Base-by-base conservation (phyloP, 2,329 filamentous ascomycete species). In the Verticillium zaregamsianum region DNA sequence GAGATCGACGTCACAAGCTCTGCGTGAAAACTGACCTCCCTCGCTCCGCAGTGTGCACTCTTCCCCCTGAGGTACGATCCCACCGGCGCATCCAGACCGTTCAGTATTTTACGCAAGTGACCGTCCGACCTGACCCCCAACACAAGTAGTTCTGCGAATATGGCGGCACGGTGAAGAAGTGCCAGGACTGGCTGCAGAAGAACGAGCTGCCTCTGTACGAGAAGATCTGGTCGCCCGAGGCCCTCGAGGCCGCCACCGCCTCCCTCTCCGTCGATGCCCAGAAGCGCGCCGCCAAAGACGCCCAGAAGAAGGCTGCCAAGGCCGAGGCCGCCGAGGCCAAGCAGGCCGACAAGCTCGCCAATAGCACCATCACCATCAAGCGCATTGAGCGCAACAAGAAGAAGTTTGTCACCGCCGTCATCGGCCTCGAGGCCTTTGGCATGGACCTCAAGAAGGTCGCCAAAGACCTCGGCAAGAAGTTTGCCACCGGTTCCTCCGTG, bases 381-480 rank as follows among this genome's bases (percentile, higher is more conserved):
- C 91, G 95, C 31, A 95, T 99, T 69, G 95, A 98, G 82, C 88
- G 95, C 66, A 98, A 97, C 79, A 99, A 99, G 84, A 88, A 95
- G 72, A 99, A 99, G 80, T 96, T 89, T 74, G 93, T 99, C 60
- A 99, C 95, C 0, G 90, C 93, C 17, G 88, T 99, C n/a, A 87
- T 87, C 7, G 95, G 95, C 0, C 82, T 99, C 23, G 95, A 99
- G 75, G 88, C 90, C 0, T 96, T 97, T 71, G 92, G 92, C 0
- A 77, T 98, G 52, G 94, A 98, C 61, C 84, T 97, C 71, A 99
- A 99, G 78, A 98, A 97, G 80, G 84, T 96, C 8, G 89, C 93
- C 62, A 98, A 98, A 82, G 95, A 98, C 72, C 89, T 98, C 68
- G 95, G 95, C 65, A 99, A 98, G 86, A 98, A 97, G 79, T 98